These are phyloP conservation scores for Atkinsonella texensis DNA, from an alignment of 2,329 filamentous ascomycete genomes.

Conservation along the genomic window DNA sequence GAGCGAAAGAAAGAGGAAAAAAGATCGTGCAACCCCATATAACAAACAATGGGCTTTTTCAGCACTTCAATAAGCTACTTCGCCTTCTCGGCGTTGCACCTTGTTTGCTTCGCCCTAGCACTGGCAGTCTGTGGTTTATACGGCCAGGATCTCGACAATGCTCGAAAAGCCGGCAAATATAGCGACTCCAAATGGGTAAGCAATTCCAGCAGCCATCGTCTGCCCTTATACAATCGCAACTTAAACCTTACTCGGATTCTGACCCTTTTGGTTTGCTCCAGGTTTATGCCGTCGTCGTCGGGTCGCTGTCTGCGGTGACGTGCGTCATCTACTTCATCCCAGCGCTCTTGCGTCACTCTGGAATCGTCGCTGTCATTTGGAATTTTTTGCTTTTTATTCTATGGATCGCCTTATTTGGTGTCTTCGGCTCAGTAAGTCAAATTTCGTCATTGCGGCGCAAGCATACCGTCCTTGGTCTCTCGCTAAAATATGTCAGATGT, in stretches of 20 bases:
- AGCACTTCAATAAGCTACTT: constrained; percentile 36
- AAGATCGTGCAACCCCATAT: neutral
- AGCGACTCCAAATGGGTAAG: constrained; percentile 59
- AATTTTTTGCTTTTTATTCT: constrained; percentile 62
- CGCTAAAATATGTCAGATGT: constrained; percentile 36
- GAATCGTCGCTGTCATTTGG: constrained; percentile 47
- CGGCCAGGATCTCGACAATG: constrained; percentile 50
- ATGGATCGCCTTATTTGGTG: constrained; percentile 71
- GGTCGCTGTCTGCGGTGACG: constrained; percentile 51
- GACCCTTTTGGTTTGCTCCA: constrained; percentile 17
- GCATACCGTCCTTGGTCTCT: neutral
- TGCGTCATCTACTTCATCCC: constrained; percentile 54
- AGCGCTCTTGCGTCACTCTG: constrained; percentile 39
- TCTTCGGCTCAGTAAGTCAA: constrained; percentile 55
- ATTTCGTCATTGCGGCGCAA: neutral
- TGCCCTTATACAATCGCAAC: neutral
- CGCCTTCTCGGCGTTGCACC: constrained; percentile 51
- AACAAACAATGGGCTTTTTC: constrained; percentile 31
- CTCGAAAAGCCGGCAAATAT: constrained; percentile 35
- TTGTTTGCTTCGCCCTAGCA: constrained; percentile 65
- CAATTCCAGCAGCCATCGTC: constrained; percentile 4
- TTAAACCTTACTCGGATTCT: neutral
- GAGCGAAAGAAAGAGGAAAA: neutral
- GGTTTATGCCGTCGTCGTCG: constrained; percentile 63
- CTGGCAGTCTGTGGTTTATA: constrained; percentile 72